Evolutionary conservation across 306 rosid genomes (phyloP).

Genomic region (Hippophae gyantsensis): DNA sequence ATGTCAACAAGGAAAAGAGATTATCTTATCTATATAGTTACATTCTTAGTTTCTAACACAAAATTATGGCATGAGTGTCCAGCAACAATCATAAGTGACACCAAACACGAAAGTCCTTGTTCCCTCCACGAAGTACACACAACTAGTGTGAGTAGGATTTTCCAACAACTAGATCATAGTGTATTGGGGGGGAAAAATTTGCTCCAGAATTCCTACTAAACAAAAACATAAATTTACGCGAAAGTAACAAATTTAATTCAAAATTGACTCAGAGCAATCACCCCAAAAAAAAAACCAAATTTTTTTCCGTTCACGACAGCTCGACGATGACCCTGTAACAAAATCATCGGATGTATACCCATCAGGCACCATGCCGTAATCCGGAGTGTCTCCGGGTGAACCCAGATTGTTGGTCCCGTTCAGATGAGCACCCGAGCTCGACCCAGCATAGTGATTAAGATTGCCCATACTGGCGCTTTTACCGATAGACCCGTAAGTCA

Average conservation of each 20-base stretch:
- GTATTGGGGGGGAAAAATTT: no score
- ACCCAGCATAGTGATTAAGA: constrained; percentile 71
- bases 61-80: no score
- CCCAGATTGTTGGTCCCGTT: constrained; percentile 49
- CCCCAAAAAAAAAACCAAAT: constrained; percentile 36
- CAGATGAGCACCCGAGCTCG: constrained; percentile 26
- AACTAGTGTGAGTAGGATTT: no score
- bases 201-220: no score
- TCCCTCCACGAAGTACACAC: no score
- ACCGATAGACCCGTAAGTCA: constrained; percentile 89
- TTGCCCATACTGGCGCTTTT: constrained; percentile 99
- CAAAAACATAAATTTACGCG: no score
- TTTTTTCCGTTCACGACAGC: constrained; percentile 89
- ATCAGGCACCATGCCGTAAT: constrained; percentile 52
- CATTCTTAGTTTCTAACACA: no score
- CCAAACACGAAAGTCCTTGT: no score
- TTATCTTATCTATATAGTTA: no score
- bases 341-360: constrained; percentile 97
- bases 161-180: no score
- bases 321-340: constrained; percentile 88
- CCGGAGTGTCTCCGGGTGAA: constrained; percentile 77
- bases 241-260: background rate
- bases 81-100: no score
- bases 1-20: no score
- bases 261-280: background rate